Conservation (phyloP, 2,329 filamentous ascomycete genomes). For the Remersonia thermophila region DNA sequence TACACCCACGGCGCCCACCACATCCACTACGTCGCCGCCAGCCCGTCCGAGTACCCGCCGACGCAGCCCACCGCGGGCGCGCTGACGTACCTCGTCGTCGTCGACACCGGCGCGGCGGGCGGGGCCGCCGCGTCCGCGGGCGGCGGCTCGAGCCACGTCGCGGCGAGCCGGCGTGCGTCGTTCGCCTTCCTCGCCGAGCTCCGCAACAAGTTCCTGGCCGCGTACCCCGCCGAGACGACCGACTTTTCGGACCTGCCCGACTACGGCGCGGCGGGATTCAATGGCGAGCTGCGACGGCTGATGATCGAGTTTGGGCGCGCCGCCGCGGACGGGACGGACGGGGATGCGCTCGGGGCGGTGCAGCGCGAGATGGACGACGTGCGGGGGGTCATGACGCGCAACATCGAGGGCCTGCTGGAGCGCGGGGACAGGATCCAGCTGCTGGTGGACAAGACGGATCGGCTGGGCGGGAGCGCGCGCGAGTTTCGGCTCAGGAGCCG, state of each 20-base stretch:
- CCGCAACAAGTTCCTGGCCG: constrained; percentile 70
- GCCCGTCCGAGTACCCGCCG: constrained; percentile 51
- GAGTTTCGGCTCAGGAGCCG: constrained; percentile 84
- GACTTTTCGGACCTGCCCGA: constrained; percentile 70
- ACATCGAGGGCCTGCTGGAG: constrained; percentile 82
- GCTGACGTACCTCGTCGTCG: constrained; percentile 84
- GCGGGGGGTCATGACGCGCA: constrained; percentile 85
- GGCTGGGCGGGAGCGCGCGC: constrained; percentile 72
- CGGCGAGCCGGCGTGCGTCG: constrained; percentile 55
- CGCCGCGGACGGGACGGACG: constrained; percentile 29
- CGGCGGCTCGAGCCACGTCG: no score
- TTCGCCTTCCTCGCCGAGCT: constrained; percentile 89
- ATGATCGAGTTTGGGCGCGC: constrained; percentile 80
- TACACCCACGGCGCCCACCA: constrained; percentile 86
- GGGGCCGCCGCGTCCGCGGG: no score
- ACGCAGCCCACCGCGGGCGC: constrained; percentile 55
- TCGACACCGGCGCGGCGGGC: constrained; percentile 39
- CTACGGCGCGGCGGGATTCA: constrained; percentile 85
- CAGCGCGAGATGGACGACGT: constrained; percentile 88
- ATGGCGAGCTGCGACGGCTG: constrained; percentile 59
- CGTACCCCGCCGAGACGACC: constrained; percentile 49
- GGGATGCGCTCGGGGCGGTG: constrained; percentile 70
- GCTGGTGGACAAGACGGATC: constrained; percentile 91
- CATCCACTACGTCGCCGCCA: constrained; percentile 90
- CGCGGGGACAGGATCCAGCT: constrained; percentile 86